Evolutionary conservation across 2,329 filamentous ascomycete species (phyloP).

Genomic region (Trichoderma sp.): DNA sequence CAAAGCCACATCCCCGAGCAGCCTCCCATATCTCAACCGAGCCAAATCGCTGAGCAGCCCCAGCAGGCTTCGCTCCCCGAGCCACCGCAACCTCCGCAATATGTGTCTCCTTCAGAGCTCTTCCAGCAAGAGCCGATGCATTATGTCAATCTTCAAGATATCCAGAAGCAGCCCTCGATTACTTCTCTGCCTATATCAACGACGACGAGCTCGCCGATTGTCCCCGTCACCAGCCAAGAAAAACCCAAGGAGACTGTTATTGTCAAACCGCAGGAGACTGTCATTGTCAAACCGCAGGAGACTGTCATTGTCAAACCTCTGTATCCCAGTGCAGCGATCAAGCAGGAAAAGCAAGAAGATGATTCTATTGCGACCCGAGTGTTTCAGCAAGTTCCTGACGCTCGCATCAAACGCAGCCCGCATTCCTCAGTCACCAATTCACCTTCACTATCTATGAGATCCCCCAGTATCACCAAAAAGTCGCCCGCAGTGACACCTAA

Average conservation of each 20-base stretch:
- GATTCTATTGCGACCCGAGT: slow-evolving; percentile 20
- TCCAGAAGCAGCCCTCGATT: slow-evolving; percentile 34
- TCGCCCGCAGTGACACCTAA: slow-evolving; percentile 43
- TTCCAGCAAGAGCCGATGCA: slow-evolving; percentile 28
- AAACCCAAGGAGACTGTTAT: slow-evolving; percentile 16
- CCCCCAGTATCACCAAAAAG: slow-evolving; percentile 41
- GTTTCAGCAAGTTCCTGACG: slow-evolving; percentile 15
- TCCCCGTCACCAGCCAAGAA: background rate
- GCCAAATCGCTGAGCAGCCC: background rate
- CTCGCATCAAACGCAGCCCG: slow-evolving; percentile 36
- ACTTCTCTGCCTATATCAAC: slow-evolving; percentile 27
- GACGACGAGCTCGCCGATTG: slow-evolving; percentile 23
- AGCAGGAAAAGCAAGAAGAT: slow-evolving; percentile 19
- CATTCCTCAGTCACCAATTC: slow-evolving; percentile 42
- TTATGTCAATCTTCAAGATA: slow-evolving; percentile 40
- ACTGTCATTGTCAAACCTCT: slow-evolving; percentile 8
- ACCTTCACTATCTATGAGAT: slow-evolving; percentile 40
- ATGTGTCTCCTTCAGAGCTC: slow-evolving; percentile 24
- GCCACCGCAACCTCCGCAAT: slow-evolving; percentile 23
- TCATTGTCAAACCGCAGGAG: slow-evolving; percentile 14
- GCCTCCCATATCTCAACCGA: background rate
- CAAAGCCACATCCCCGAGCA: background rate
- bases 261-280: slow-evolving; percentile 16
- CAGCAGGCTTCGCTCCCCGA: slow-evolving; percentile 14
- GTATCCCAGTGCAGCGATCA: slow-evolving; percentile 6